Base-by-base conservation (phyloP, 192 early-diverging fungal species). In the Lunasporangiospora selenospora region DNA sequence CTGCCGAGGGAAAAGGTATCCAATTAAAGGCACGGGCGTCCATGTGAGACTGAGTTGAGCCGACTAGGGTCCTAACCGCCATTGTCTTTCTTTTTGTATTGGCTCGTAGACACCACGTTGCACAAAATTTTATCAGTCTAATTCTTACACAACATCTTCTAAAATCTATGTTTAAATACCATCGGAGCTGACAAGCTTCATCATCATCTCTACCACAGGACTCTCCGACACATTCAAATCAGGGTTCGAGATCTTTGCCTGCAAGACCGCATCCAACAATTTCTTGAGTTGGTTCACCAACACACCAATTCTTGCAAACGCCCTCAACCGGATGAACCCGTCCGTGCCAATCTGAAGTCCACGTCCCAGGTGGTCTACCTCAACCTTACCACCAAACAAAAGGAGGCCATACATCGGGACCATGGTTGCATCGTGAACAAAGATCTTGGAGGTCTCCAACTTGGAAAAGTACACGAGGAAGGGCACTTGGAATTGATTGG, bases 301-400 rank as follows among this genome's bases (percentile, higher is more conserved):
- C 5, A 90, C 90, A 7, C 85, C 87, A 39, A 88, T 83, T 27
- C 87, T 77, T 6, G 89, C 79, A 85, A 85, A 94, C 4, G 94
- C 90, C 37, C 90, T 77, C 48, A 93, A 79, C 27, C 83, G 81
- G 45, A 90, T 56, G 31, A 80, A 85, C 16, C 83, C 84, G 29
- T 79, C 77, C 0, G 45, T 46, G 12, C 89, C 90, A 30, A 92
- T 64, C 3, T 58, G 53, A 4, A 93, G 56, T 1, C 89, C 85
- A 26, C 87, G 80, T 12, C 88, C 86, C 21, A 84, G 70, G 62
- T 89, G 85, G 58, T 94, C 90, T 6, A 93, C 88, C 3, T 69
- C 52, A 5, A 95, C 78, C n/a, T 76, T 67, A 8, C 93, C 93
- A 12, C 95, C 95, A 81, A 97, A 92, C 75, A 97, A 77, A 18